Evolutionary conservation across 2,329 filamentous ascomycete genomes (phyloP).

Genomic region (Sarocladium strictum): DNA sequence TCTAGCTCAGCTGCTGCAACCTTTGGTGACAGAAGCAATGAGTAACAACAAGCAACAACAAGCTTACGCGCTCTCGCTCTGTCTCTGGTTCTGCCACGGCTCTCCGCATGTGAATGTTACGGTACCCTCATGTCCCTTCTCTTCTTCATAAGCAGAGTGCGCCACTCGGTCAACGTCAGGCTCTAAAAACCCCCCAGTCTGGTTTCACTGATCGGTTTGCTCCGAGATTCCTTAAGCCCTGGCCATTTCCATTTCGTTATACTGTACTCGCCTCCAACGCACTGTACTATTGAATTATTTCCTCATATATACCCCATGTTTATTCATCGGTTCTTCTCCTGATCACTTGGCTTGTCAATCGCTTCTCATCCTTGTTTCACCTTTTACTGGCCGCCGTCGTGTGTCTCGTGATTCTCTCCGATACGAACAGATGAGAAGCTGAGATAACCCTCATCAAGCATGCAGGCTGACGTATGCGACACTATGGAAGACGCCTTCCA

Average conservation of each 20-base stretch:
- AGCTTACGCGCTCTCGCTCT: neutral
- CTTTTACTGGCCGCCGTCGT: neutral
- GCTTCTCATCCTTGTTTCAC: neutral
- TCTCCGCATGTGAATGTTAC: neutral
- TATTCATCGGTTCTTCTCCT: neutral
- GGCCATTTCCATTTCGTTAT: neutral
- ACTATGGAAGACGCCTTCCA: neutral
- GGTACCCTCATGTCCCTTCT: neutral
- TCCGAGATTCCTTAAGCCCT: neutral
- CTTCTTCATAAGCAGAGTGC: neutral
- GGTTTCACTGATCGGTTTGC: slow-evolving; percentile 8
- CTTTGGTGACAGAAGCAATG: slow-evolving; percentile 2
- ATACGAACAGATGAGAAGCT: too few relatives aligned
- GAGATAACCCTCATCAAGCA: neutral
- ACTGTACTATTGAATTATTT: neutral
- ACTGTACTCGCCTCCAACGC: too few relatives aligned
- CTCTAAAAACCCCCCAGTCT: neutral
- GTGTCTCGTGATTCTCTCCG: too few relatives aligned
- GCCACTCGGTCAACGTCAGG: neutral
- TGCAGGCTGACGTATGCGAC: neutral
- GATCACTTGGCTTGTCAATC: neutral
- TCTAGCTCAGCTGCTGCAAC: neutral
- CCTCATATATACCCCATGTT: neutral
- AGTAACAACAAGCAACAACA: neutral
- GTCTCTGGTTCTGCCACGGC: neutral